phyloP scores from a whole-genome alignment of 371 early-diverging fungal genomes.

The Batrachochytrium dendrobatidis region DNA sequence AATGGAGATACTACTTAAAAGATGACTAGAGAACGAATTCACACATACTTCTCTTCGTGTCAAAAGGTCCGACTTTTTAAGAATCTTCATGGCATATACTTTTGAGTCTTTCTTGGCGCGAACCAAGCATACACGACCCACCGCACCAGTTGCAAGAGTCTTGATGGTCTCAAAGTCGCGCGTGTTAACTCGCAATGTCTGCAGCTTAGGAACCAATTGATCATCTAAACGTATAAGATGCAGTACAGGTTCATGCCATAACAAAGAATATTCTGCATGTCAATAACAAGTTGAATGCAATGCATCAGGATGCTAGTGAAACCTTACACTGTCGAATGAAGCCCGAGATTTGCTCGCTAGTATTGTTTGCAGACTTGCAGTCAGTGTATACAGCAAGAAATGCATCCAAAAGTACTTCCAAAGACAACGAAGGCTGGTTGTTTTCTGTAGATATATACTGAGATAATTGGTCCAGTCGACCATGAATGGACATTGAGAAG shows the following conservation, averaged over 20 bases:
- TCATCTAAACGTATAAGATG: slow-evolving; percentile 42
- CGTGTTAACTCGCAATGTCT: slow-evolving; percentile 58
- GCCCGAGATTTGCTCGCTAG: slow-evolving; percentile 40
- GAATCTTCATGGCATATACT: slow-evolving; percentile 93
- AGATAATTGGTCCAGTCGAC: slow-evolving; percentile 20
- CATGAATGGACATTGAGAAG: background rate
- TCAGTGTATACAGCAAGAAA: slow-evolving; percentile 56
- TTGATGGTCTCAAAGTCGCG: slow-evolving; percentile 81
- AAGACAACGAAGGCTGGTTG: slow-evolving; percentile 23
- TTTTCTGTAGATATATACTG: slow-evolving; percentile 13
- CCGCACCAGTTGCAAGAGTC: slow-evolving; percentile 85
- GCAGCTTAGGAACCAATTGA: slow-evolving; percentile 47
- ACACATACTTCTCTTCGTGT: slow-evolving; percentile 63
- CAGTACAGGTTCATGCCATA: background rate
- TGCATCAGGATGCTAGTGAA: background rate
- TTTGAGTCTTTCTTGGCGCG: slow-evolving; percentile 56
- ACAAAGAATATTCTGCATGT: background rate
- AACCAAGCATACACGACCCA: slow-evolving; percentile 81
- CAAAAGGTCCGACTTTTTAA: slow-evolving; percentile 79
- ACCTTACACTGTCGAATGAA: slow-evolving; percentile 50
- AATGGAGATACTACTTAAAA: background rate
- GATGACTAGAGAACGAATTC: background rate
- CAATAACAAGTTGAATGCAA: background rate
- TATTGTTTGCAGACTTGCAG: slow-evolving; percentile 44
- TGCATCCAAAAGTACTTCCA: slow-evolving; percentile 57